Percentiles rank a stretch among this genome's conserved stretches.
Evolutionary conservation across 2,329 filamentous ascomycete genomes (phyloP).

Genomic region (Diplodia mutila): DNA sequence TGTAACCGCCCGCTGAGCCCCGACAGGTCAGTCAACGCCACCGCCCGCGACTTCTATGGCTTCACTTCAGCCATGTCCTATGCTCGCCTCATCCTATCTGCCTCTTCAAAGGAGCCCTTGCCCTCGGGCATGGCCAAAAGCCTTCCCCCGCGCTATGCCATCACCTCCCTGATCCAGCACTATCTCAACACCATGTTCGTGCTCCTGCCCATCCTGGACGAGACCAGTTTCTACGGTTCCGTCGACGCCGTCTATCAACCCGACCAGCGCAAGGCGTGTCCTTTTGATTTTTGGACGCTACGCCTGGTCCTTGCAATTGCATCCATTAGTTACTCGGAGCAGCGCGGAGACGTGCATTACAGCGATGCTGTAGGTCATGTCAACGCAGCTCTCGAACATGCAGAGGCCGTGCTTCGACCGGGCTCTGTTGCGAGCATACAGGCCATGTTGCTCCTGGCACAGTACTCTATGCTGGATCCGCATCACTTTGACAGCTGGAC

Average conservation of each 20-base stretch:
- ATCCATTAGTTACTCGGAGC: conserved; percentile 72
- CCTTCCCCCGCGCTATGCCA: conserved; percentile 72
- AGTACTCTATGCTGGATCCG: conserved; percentile 89
- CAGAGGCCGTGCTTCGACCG: conserved; percentile 81
- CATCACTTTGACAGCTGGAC: conserved; percentile 94
- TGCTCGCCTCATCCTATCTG: conserved; percentile 83
- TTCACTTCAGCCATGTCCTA: conserved; percentile 90
- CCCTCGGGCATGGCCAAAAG: conserved; percentile 62
- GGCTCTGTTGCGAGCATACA: conserved; percentile 86
- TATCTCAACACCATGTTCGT: conserved; percentile 83
- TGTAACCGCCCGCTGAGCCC: conserved; percentile 26
- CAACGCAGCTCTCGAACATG: conserved; percentile 71
- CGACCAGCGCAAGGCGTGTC: conserved; percentile 63
- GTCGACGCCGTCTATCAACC: conserved; percentile 81
- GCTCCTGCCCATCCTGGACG: conserved; percentile 80
- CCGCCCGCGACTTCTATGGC: conserved; percentile 89
- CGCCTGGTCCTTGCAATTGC: conserved; percentile 89
- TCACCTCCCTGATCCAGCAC: conserved; percentile 73
- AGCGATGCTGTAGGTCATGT: conserved; percentile 64
- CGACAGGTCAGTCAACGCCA: conserved; percentile 84
- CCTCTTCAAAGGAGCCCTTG: conserved; percentile 73
- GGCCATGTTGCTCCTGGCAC: conserved; percentile 79
- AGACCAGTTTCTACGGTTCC: conserved; percentile 75
- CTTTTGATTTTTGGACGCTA: conserved; percentile 80
- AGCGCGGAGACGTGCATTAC: conserved; percentile 66